Conservation (phyloP, 768 basidiomycete species). For the Trametes elegans region DNA sequence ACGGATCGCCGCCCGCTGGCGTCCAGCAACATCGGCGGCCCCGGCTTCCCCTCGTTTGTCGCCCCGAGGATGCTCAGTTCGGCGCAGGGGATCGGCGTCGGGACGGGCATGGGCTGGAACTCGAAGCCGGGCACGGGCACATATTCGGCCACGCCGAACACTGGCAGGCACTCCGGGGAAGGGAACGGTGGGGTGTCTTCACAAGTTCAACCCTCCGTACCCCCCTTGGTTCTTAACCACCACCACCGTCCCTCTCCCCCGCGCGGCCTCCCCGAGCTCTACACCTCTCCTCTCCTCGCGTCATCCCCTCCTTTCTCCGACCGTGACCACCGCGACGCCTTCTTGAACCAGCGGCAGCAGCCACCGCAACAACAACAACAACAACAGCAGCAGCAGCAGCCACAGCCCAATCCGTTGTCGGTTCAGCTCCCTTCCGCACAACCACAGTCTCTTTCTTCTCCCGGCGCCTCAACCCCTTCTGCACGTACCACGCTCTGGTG, state of each 20-base stretch:
- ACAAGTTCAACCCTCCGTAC: constrained; percentile 25
- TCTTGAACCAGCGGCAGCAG: constrained; percentile 22
- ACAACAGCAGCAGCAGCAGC: constrained; percentile 22
- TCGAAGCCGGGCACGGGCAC: constrained; percentile 17
- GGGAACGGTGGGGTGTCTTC: constrained; percentile 17
- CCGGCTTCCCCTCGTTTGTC: constrained; percentile 25
- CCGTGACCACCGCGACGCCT: constrained; percentile 25
- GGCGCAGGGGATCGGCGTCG: constrained; percentile 20
- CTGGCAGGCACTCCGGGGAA: constrained; percentile 18
- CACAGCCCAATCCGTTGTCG: constrained; percentile 25
- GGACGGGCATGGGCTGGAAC: constrained; percentile 17
- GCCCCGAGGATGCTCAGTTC: constrained; percentile 24
- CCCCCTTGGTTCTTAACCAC: constrained; percentile 30
- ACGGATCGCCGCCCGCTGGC: constrained; percentile 21
- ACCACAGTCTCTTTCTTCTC: constrained; percentile 28
- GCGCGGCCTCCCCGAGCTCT: constrained; percentile 23
- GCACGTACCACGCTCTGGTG: constrained; percentile 72
- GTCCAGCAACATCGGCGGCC: constrained; percentile 13
- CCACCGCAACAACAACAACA: constrained; percentile 22
- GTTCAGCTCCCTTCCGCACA: constrained; percentile 27
- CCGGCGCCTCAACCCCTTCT: constrained; percentile 18
- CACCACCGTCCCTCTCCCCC: constrained; percentile 29
- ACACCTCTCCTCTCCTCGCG: constrained; percentile 22
- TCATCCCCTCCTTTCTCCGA: constrained; percentile 18
- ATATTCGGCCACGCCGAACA: constrained; percentile 19